Evolutionary conservation across 2,329 filamentous ascomycete genomes (phyloP).

Genomic region (Fusarium foetens): DNA sequence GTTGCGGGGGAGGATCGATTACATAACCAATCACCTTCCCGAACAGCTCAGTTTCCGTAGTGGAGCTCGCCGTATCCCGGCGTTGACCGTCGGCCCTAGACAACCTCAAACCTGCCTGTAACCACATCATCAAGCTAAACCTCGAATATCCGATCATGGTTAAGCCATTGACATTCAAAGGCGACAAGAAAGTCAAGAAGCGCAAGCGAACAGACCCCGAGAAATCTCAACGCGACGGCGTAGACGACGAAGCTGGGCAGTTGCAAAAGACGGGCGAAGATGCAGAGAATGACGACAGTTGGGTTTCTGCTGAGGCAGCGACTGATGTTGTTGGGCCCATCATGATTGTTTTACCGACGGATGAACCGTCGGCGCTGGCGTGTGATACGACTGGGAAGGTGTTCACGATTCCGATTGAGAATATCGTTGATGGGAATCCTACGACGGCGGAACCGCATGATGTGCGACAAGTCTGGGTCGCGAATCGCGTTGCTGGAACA

Average conservation of each 20-base stretch:
- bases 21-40: slow-evolving; percentile 41
- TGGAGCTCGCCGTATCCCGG: slow-evolving; percentile 51
- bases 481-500: slow-evolving; percentile 83
- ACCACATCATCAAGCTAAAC: slow-evolving; percentile 6
- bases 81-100: slow-evolving; percentile 15
- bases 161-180: slow-evolving; percentile 93
- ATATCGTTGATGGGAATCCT: slow-evolving; percentile 85
- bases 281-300: slow-evolving; percentile 78
- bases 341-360: slow-evolving; percentile 82
- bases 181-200: slow-evolving; percentile 95
- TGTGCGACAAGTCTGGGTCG: slow-evolving; percentile 95
- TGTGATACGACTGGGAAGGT: slow-evolving; percentile 89
- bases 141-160: slow-evolving; percentile 66
- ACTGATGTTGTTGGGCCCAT: slow-evolving; percentile 84
- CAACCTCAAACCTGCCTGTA: slow-evolving; percentile 2
- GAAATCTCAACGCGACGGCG: slow-evolving; percentile 49
- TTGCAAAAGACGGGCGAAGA: slow-evolving; percentile 45
- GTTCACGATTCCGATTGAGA: slow-evolving; percentile 84
- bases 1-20: slow-evolving; percentile 37
- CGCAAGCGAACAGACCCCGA: slow-evolving; percentile 76
- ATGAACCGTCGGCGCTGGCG: slow-evolving; percentile 77
- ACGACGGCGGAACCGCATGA: slow-evolving; percentile 94
- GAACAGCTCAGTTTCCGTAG: slow-evolving; percentile 9
- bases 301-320: slow-evolving; percentile 84
- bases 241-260: slow-evolving; percentile 28